These are phyloP conservation scores for Aspergillus pseudoviridinutans DNA, from an alignment of 2,329 filamentous ascomycete genomes.

Conservation along the genomic window DNA sequence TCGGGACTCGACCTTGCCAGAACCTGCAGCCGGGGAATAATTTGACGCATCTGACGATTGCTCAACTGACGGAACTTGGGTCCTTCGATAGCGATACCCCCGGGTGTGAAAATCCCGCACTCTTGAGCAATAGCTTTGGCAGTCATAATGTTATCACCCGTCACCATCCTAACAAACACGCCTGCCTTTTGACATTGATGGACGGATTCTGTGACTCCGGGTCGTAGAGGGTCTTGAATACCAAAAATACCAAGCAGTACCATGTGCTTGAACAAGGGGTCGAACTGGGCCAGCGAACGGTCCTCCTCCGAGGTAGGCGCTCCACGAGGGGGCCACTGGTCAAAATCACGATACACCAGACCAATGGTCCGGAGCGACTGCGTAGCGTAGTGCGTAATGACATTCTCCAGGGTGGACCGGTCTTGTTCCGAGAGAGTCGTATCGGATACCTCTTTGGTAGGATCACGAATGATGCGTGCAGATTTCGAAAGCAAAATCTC, in stretches of 20 bases:
- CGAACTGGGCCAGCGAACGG: slow-evolving; percentile 60
- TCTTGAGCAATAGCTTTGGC: slow-evolving; percentile 75
- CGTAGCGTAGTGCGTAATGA: slow-evolving; percentile 74
- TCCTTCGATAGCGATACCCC: slow-evolving; percentile 72
- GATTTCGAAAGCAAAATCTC: slow-evolving; percentile 48
- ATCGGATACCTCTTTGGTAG: slow-evolving; percentile 53
- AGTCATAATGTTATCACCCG: slow-evolving; percentile 75
- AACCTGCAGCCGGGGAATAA: slow-evolving; percentile 67
- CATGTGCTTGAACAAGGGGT: slow-evolving; percentile 65
- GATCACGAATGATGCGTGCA: slow-evolving; percentile 55
- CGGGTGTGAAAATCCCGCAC: slow-evolving; percentile 67
- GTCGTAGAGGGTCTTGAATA: slow-evolving; percentile 75
- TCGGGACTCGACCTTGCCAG: slow-evolving; percentile 71
- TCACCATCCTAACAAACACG: slow-evolving; percentile 80
- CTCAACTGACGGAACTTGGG: slow-evolving; percentile 72
- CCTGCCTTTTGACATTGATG: slow-evolving; percentile 69
- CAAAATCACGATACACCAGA: slow-evolving; percentile 78
- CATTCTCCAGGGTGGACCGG: slow-evolving; percentile 55
- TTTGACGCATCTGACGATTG: slow-evolving; percentile 60
- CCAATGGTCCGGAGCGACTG: slow-evolving; percentile 81
- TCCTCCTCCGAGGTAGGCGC: slow-evolving; percentile 55
- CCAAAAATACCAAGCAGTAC: slow-evolving; percentile 67
- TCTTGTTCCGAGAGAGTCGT: slow-evolving; percentile 55
- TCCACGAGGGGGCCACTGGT: slow-evolving; percentile 72
- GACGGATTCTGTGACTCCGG: slow-evolving; percentile 71